These are phyloP conservation scores for Pythium guiyangense DNA, from an alignment of 352 stramenopile genomes.

Conservation along the genomic window DNA sequence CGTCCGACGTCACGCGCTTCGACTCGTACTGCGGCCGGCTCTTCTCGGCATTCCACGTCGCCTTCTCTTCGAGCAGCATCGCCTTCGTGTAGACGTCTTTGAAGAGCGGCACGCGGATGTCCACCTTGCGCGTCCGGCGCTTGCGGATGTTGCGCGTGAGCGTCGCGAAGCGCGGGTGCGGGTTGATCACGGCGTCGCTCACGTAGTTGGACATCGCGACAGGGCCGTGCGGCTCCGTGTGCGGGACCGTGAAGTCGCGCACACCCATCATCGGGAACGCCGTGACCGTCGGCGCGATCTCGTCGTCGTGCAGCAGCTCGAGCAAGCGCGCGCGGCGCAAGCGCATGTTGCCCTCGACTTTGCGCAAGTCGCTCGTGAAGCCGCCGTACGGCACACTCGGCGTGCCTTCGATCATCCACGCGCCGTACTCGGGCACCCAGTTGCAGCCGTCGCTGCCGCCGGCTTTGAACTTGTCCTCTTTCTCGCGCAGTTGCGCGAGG, in stretches of 20 bases:
- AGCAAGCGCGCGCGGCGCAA: conserved; percentile 93
- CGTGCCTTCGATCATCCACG: conserved; percentile 99
- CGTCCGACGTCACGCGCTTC: conserved; percentile 31
- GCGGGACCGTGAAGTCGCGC: conserved; percentile 87
- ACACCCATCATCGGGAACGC: conserved; percentile 97
- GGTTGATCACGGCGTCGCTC: conserved; percentile 98
- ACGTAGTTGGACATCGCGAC: conserved; percentile 96
- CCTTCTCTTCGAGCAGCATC: conserved; percentile 67
- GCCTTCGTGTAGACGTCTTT: conserved; percentile 78
- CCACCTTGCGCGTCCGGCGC: conserved; percentile 81
- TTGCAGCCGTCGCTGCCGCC: conserved; percentile 90
- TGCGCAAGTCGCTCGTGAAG: conserved; percentile 93
- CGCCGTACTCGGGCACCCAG: conserved; percentile 99
- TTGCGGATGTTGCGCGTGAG: conserved; percentile 98
- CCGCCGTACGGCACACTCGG: conserved; percentile 92
- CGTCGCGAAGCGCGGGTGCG: conserved; percentile 97
- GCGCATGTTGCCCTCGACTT: conserved; percentile 98
- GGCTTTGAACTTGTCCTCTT: conserved; percentile 70
- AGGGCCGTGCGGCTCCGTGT: conserved; percentile 50
- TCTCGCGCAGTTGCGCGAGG: conserved; percentile 89
- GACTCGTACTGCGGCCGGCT: conserved; percentile 74
- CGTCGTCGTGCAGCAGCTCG: conserved; percentile 90
- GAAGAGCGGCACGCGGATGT: conserved; percentile 87
- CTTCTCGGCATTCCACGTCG: conserved; percentile 72
- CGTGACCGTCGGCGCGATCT: conserved; percentile 96